A percentile compares a stretch with the other conserved stretches of the same genome.
phyloP scores from a whole-genome alignment of 2,329 filamentous ascomycete genomes.

The Epichloe brachyelytri region DNA sequence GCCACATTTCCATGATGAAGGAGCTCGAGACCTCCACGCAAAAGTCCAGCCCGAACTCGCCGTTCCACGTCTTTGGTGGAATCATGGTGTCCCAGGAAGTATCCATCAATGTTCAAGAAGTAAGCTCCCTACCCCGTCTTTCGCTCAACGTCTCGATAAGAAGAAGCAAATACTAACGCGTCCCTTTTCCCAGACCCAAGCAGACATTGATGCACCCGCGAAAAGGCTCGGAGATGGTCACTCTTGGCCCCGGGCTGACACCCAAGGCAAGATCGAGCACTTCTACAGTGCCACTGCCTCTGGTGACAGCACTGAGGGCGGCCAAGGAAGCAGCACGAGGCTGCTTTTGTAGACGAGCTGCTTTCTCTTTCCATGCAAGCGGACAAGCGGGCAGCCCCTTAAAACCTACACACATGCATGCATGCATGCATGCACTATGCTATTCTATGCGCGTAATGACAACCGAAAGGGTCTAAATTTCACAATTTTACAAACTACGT shows the following conservation, averaged over 20 bases:
- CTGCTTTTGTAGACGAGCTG: slow-evolving; percentile 11
- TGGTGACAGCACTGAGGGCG: slow-evolving; percentile 3
- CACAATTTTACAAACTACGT: too few relatives aligned
- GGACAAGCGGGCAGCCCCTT: slow-evolving; percentile 4
- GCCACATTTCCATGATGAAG: slow-evolving; percentile 9
- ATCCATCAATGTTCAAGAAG: slow-evolving; percentile 33
- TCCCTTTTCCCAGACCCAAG: neutral
- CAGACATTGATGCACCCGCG: neutral
- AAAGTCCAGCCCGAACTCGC: slow-evolving; percentile 10
- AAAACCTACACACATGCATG: neutral
- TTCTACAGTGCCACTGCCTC: slow-evolving; percentile 6
- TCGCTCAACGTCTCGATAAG: too few relatives aligned
- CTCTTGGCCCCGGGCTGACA: neutral
- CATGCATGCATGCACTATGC: too few relatives aligned
- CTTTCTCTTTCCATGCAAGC: slow-evolving; percentile 10
- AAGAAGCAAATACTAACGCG: neutral
- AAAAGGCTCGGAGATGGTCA: neutral
- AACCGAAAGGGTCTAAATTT: too few relatives aligned
- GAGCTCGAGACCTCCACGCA: slow-evolving; percentile 7
- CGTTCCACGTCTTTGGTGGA: slow-evolving; percentile 29
- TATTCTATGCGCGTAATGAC: too few relatives aligned
- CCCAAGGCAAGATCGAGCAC: neutral
- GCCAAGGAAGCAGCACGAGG: slow-evolving; percentile 2
- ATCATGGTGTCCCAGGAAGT: slow-evolving; percentile 53
- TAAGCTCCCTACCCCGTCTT: neutral